Evolutionary conservation across 345 rosid species (phyloP).

Genomic region (Ricinus communis): DNA sequence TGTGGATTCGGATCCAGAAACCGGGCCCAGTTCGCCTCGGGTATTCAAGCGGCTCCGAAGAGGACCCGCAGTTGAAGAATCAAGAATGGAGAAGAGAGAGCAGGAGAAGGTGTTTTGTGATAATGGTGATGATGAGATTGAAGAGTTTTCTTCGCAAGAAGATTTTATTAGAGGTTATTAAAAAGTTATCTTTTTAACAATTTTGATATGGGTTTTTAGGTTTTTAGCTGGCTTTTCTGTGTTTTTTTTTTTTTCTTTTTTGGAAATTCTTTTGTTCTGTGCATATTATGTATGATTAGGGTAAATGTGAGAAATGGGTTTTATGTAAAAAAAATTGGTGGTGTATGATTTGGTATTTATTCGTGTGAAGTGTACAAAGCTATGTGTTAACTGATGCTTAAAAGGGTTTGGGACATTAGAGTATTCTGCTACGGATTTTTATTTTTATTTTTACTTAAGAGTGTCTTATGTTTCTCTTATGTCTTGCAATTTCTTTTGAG

Average conservation of each 20-base stretch:
- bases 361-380: background rate
- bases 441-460: no score
- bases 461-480: background rate
- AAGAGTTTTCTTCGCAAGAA: conserved; percentile 76
- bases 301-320: background rate
- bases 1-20: conserved; percentile 51
- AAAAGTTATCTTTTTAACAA: background rate
- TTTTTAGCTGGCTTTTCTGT: background rate
- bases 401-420: no score
- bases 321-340: background rate
- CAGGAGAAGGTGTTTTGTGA: conserved; percentile 15
- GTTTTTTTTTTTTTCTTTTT: no score
- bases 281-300: background rate
- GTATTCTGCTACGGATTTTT: no score
- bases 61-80: conserved; percentile 24
- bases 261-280: background rate
- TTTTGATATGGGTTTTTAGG: background rate
- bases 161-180: conserved; percentile 37
- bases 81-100: conserved; percentile 17
- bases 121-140: conserved; percentile 67
- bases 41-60: conserved; percentile 66
- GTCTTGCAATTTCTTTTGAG: background rate
- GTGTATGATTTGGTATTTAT: background rate
- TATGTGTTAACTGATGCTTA: no score
- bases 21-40: conserved; percentile 37